These are phyloP conservation scores for Solanum ahanhuiri DNA, from an alignment of 257 asterid genomes.

Conservation along the genomic window DNA sequence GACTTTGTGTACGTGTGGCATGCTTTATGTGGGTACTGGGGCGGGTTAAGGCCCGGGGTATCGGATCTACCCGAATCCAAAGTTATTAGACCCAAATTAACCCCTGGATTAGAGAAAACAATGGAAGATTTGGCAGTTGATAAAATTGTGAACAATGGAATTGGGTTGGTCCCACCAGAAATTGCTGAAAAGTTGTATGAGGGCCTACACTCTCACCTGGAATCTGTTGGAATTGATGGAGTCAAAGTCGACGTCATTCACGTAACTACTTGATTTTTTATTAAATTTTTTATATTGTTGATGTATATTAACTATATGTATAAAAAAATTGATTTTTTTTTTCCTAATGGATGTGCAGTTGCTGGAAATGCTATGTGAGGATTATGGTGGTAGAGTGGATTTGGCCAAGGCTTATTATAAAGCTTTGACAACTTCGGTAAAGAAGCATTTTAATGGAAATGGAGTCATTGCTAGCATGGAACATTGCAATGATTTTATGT, in stretches of 20 bases:
- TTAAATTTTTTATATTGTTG: neutral
- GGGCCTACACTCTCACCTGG: constrained; percentile 81
- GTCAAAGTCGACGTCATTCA: constrained; percentile 94
- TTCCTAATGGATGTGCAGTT: constrained; percentile 16
- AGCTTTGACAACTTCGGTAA: constrained; percentile 58
- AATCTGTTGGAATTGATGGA: constrained; percentile 82
- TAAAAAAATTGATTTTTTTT: neutral
- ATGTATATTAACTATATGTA: neutral
- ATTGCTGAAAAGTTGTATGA: constrained; percentile 50
- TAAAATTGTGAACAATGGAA: constrained; percentile 80
- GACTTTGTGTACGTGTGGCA: constrained; percentile 92
- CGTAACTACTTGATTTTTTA: constrained; percentile 18
- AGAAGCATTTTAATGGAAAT: constrained; percentile 80
- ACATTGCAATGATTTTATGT: constrained; percentile 96
- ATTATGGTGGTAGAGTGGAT: constrained; percentile 84
- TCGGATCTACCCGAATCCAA: constrained; percentile 51
- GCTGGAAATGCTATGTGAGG: constrained; percentile 84
- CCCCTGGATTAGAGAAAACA: constrained; percentile 71
- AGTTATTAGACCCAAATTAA: constrained; percentile 50
- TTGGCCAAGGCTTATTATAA: constrained; percentile 76
- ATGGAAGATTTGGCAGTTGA: constrained; percentile 97
- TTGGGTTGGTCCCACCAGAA: constrained; percentile 84
- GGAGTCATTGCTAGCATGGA: constrained; percentile 99
- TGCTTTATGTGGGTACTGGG: constrained; percentile 96
- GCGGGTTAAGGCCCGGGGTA: constrained; percentile 62